Evolutionary conservation across 805 yeast genomes (phyloP).

Genomic region (Groenewaldozyma salmanticensis): DNA sequence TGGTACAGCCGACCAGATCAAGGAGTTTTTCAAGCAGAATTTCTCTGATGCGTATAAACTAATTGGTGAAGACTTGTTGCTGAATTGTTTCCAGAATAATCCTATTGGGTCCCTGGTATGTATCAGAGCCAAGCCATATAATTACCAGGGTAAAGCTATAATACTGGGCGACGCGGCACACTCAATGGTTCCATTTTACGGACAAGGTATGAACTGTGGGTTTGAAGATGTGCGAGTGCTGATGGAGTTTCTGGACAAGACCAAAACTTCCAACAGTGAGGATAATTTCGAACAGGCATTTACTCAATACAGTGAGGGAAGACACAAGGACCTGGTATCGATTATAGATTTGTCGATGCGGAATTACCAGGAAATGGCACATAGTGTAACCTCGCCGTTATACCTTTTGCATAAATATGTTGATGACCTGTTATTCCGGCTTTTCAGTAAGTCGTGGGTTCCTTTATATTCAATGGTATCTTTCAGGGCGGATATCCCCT

Average conservation of each 20-base stretch:
- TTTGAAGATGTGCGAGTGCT: constrained; percentile 78
- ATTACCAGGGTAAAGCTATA: constrained; percentile 50
- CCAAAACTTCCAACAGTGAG: too few relatives aligned
- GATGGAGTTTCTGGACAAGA: constrained; percentile 36
- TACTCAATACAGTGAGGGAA: constrained; percentile 38
- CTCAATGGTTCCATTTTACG: constrained; percentile 96
- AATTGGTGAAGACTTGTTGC: constrained; percentile 51
- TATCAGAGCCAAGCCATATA: constrained; percentile 59
- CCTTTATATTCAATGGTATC: constrained; percentile 91
- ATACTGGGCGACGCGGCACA: constrained; percentile 92
- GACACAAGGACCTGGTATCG: constrained; percentile 63
- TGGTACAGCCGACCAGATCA: constrained; percentile 34
- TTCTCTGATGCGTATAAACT: constrained; percentile 69
- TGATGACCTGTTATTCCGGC: constrained; percentile 54
- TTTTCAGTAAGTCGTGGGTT: constrained; percentile 58
- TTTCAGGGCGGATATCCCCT: constrained; percentile 73
- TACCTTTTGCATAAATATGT: constrained; percentile 58
- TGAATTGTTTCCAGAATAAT: constrained; percentile 41
- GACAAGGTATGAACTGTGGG: constrained; percentile 96
- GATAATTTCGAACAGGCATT: constrained; percentile 43
- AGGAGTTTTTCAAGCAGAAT: constrained; percentile 42
- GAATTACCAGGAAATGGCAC: constrained; percentile 82
- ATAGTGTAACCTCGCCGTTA: constrained; percentile 52
- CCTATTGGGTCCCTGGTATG: constrained; percentile 78
- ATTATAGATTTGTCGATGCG: constrained; percentile 70